Evolutionary conservation across 2,329 filamentous ascomycete species (phyloP), one percentile per base, ranked within the genome.

Genomic region (Cordyceps fumosorosea): DNA sequence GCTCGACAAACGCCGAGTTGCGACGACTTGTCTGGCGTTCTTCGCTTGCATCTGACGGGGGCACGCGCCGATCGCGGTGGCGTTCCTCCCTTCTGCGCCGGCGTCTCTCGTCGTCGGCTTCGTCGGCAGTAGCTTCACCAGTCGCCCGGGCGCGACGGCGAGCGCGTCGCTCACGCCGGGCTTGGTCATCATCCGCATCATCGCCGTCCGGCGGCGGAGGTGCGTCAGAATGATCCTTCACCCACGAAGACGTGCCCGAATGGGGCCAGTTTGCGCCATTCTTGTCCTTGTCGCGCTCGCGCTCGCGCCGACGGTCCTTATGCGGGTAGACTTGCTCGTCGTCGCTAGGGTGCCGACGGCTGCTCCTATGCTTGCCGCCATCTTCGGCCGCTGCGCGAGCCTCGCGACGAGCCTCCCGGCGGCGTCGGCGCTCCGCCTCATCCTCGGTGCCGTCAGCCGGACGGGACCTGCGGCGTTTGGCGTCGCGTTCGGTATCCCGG

Each of bases 201-300:
- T 72, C 74, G 45, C 76, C 75, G 0, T 79, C 77, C 1, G 82
- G 83, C 2, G 84, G 84, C 3, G 84, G 83, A 1, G 83, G 83
- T 3, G 84, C 84, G 66, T 86, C 85, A 2, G 81, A 83, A 66
- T 86, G 81, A 14, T 87, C 84, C 71, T 86, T 86, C 5, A 87
- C 84, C 85, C 85, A 88, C 0, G 84, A 87, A 10, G 82, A 84
- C 0, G 84, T 87, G 29, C 85, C 84, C 7, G 82, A 86, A 69
- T 86, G 82, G 20, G 85, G 84, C 85, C 85, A 87, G 11, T 76
- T 76, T 10, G 78, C 65, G 8, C 63, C 66, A 40, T 74, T 67
- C 47, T 73, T 70, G 26, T 70, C 77, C 34, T 69, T 75, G 52
- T 76, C 77, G 60, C 42, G 42, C 16, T 44, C 42, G 6, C 34